These are phyloP conservation scores for Rhododendron mucronatum DNA, from an alignment of 148 eudicot species.

Conservation along the genomic window DNA sequence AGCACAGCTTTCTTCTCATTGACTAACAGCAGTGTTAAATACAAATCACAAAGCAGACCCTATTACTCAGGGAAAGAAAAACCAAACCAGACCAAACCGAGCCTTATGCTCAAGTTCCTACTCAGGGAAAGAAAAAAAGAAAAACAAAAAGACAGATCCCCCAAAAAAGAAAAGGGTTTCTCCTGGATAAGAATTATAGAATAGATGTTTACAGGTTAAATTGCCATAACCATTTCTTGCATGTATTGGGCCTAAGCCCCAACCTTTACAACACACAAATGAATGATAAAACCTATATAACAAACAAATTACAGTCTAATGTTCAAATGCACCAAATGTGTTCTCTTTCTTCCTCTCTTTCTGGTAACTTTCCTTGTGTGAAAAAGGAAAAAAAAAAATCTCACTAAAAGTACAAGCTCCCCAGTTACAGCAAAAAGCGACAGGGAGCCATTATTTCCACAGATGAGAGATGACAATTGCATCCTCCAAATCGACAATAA, in stretches of 20 bases:
- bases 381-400: background rate
- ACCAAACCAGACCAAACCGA: too few relatives aligned
- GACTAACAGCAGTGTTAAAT: background rate
- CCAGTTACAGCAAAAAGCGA: constrained; percentile 2
- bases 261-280: background rate
- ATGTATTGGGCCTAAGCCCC: constrained; percentile 11
- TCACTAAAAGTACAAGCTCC: background rate
- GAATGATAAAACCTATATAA: background rate
- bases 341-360: background rate
- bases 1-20: background rate
- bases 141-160: background rate
- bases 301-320: background rate
- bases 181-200: background rate
- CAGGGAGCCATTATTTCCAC: constrained; percentile 17
- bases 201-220: background rate
- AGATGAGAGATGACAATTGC: constrained; percentile 6
- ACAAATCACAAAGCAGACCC: background rate
- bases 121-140: too few relatives aligned
- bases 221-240: background rate
- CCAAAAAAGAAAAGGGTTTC: background rate
- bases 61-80: too few relatives aligned
- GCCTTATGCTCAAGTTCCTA: too few relatives aligned
- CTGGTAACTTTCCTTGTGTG: background rate
- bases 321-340: background rate
- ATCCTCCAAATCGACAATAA: constrained; percentile 8